A percentile compares a stretch with the other conserved stretches of the same genome.
phyloP scores from a whole-genome alignment of 768 basidiomycete genomes.

The Lepiota subincarnata region DNA sequence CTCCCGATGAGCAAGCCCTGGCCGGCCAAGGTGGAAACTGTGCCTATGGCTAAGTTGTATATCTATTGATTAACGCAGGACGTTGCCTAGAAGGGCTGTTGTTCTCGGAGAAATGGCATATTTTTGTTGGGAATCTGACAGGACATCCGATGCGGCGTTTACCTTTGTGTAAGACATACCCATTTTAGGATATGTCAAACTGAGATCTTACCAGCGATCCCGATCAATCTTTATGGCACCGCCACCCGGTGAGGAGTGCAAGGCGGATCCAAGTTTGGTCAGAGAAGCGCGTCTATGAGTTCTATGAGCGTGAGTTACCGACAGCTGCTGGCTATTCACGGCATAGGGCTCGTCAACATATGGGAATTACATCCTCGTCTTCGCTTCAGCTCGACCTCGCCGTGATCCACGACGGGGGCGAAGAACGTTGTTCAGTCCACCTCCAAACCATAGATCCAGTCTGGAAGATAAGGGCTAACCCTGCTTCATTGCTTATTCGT shows the following conservation, averaged over 20 bases:
- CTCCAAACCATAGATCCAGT: conserved; percentile 8
- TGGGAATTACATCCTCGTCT: background rate
- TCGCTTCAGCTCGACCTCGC: conserved; percentile 1
- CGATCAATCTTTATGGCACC: conserved; percentile 14
- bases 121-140: conserved; percentile 2
- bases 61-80: background rate
- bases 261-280: conserved; percentile 20
- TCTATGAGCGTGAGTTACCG: conserved; percentile 20
- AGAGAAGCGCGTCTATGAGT: background rate
- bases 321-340: conserved; percentile 1
- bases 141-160: conserved; percentile 28
- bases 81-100: background rate
- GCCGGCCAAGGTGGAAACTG: conserved; percentile 6
- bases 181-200: background rate
- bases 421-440: background rate
- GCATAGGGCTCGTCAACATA: background rate
- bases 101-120: background rate
- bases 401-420: background rate
- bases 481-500: background rate
- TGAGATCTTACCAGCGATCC: conserved; percentile 17
- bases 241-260: conserved; percentile 17
- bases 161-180: conserved; percentile 10
- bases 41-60: background rate
- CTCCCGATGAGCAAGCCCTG: conserved; percentile 16
- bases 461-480: background rate